A percentile compares a stretch with the other conserved stretches of the same genome.
Conservation (phyloP, 2,329 filamentous ascomycete species). For the Pseudonectria foliicola region DNA sequence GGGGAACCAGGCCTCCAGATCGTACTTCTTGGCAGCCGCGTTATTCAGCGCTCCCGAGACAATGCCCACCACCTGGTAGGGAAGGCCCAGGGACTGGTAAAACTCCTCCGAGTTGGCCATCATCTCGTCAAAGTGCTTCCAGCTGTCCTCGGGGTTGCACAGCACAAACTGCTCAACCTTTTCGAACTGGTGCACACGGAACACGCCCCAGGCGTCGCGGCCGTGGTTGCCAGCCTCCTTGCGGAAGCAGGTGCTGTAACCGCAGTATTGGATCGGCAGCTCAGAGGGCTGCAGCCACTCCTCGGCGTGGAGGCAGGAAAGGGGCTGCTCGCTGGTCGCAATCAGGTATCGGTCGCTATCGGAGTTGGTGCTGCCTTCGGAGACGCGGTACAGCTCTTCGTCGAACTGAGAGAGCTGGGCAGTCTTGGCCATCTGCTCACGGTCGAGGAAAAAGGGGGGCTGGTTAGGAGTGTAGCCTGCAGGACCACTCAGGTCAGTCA, state of each 20-base stretch:
- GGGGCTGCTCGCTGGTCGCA: constrained; percentile 88
- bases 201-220: constrained; percentile 95
- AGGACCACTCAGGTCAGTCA: constrained; percentile 2
- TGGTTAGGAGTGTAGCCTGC: constrained; percentile 73
- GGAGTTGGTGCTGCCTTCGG: constrained; percentile 75
- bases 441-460: constrained; percentile 89
- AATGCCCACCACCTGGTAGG: constrained; percentile 88
- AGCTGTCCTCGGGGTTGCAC: constrained; percentile 82
- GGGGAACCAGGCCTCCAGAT: constrained; percentile 94
- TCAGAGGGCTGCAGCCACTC: constrained; percentile 86
- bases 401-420: constrained; percentile 96
- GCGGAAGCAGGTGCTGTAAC: constrained; percentile 91
- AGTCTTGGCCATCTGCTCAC: constrained; percentile 95
- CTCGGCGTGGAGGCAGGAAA: constrained; percentile 85
- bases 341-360: constrained; percentile 76
- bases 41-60: constrained; percentile 93
- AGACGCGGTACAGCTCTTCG: constrained; percentile 96
- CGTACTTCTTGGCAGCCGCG: constrained; percentile 74
- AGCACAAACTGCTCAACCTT: constrained; percentile 80
- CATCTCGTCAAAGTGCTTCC: constrained; percentile 92
- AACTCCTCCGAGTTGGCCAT: constrained; percentile 87
- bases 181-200: constrained; percentile 97
- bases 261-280: constrained; percentile 74
- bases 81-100: constrained; percentile 81
- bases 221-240: constrained; percentile 84